Base-by-base conservation (phyloP, 2,329 filamentous ascomycete species). In the Claviceps sp. region DNA sequence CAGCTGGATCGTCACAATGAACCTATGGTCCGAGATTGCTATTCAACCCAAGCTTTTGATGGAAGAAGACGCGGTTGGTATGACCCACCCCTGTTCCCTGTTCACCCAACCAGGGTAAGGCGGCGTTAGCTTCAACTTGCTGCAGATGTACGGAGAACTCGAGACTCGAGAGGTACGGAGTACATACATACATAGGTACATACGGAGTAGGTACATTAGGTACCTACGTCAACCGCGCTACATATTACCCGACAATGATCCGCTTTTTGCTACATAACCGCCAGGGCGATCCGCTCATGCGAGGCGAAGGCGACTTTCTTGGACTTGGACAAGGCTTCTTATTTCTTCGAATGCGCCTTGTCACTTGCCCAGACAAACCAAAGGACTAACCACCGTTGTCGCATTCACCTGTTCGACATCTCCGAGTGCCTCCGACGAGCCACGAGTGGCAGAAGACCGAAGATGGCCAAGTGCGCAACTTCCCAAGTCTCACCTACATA, bases 21-120 rank as follows among this genome's bases (percentile, higher is more conserved):
- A 43, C n/a, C 44, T n/a, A 36, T 23, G 14, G 14, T 20, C 23
- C 38, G 46, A 23, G 20, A 20, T 36, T 50, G 44, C 20, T 46
- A 23, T 51, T n/a, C 43, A 46, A 40, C 22, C 29, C 45, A 45
- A 44, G 52, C 38, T 47, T 54, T 54, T 54, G 50, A 50, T 43
- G n/a, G 23, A 34, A 36, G 26, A 47, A 54, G 50, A 52, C 52
- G 52, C 44, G 50, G 47, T 20, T 39, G 50, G 50, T 34, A 34
- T 36, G 45, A 29, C 23, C 52, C 47, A 51, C 52, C 43, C 46
- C 47, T 50, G 51, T 34, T 34, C 29, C 29, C 29, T 34, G 29
- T 4, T 11, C 37, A 42, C 13, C 22, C 20, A 20, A 42, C 13
- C 46, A 49, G 50, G n/a, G 5, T 34, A 34, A 34, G 20, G 37